Evolutionary conservation across 2,329 filamentous ascomycete genomes (phyloP), one percentile per base, ranked within the genome.

Genomic region (Endoconidiophora polonica): DNA sequence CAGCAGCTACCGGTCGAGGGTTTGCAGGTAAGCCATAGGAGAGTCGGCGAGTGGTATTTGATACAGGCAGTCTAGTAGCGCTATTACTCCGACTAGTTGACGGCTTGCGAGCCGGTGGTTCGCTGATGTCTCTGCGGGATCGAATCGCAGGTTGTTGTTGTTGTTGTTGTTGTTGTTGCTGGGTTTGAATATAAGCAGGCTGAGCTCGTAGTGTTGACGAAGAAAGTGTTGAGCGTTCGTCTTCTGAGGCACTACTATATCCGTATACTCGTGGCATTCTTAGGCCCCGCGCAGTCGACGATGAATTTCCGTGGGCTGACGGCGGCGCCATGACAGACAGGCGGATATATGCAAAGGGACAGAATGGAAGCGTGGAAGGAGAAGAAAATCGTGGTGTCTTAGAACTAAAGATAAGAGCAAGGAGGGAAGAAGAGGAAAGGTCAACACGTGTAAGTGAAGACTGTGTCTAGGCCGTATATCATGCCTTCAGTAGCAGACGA

Each of bases 21-120:
- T 48, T 49, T 22, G 42, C 46, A 14, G 50, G 46, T 14, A 49
- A 29, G 6, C 42, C 46, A 26, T 45, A 52, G 9, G 49, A 52
- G n/a, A 52, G 14, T 3, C 39, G 39, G 3, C 44, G 44, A 10
- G 39, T 18, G 5, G 49, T 43, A 5, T 14, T 46, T 14, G 46
- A 20, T 16, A 37, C 33, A 20, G 45, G 46, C 7, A 49, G 39
- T 23, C 46, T 37, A 10, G 46, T 46, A n/a, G 16, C 29, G 29
- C 29, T 33, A 33, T 29, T 39, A 36, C 24, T 39, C 12, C 22
- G 40, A 12, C 29, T 43, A 14, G 46, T 18, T 14, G 40, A 36
- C 20, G 46, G 46, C n/a, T 40, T 49, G 18, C 29, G 44, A 7
- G 26, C 44, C 12, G 23, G 41, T 33, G 42, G 40, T 24, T 50